These are phyloP conservation scores for Filobasidium uniguttulatum DNA, from an alignment of 1,284 basidiomycete species.

Conservation along the genomic window DNA sequence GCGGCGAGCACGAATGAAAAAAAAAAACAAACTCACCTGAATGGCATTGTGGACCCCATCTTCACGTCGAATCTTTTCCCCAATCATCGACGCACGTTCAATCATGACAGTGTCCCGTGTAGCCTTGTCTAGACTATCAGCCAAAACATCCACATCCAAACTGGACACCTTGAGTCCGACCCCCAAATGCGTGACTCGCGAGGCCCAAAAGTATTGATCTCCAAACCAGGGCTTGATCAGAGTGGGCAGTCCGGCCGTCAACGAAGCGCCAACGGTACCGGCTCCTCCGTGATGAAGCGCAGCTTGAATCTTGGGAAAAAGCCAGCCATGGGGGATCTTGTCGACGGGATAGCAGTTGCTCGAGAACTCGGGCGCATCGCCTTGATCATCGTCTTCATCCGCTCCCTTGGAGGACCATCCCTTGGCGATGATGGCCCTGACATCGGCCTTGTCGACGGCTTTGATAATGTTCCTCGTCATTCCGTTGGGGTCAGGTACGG, in stretches of 20 bases:
- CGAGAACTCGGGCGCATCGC: conserved; percentile 16
- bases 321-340: conserved; percentile 66
- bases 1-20: no score
- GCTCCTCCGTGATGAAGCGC: conserved; percentile 60
- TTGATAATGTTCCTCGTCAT: conserved; percentile 52
- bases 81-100: conserved; percentile 50
- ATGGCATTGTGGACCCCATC: conserved; percentile 44
- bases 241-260: conserved; percentile 59
- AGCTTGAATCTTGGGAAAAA: conserved; percentile 53
- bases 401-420: conserved; percentile 56
- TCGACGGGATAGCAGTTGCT: conserved; percentile 40
- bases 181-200: conserved; percentile 49
- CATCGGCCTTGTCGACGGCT: conserved; percentile 51
- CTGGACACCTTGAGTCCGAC: conserved; percentile 44
- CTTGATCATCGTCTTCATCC: conserved; percentile 37
- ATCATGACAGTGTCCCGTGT: conserved; percentile 48
- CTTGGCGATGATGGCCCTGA: conserved; percentile 59
- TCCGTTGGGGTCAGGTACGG: conserved; percentile 53
- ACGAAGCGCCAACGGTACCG: conserved; percentile 54
- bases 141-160: conserved; percentile 43
- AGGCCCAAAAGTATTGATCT: conserved; percentile 58
- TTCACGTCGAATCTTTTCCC: conserved; percentile 48
- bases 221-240: conserved; percentile 59
- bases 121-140: conserved; percentile 45
- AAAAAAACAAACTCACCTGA: conserved; percentile 8